Evolutionary conservation across 371 early-diverging fungal species (phyloP).

Genomic region (Mucor ambiguus): DNA sequence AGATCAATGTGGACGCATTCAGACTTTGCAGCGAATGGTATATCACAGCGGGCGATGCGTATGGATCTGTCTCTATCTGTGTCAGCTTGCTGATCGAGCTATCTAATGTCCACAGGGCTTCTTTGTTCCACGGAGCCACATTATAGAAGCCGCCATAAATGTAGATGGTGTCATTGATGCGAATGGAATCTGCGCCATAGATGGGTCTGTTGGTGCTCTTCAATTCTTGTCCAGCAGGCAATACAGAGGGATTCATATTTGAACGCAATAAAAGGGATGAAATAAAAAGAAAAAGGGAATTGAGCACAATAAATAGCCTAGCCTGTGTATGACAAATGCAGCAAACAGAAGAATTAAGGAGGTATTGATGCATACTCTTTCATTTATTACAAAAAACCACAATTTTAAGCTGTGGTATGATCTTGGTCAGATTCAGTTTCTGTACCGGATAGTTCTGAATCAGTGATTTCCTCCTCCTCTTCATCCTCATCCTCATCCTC

Average conservation of each 20-base stretch:
- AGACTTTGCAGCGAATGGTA: slow-evolving; percentile 21
- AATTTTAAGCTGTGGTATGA: not conserved
- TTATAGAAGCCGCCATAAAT: slow-evolving; percentile 39
- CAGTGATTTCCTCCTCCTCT: slow-evolving; percentile 14
- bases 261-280: slow-evolving; percentile 2
- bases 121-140: slow-evolving; percentile 37
- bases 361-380: not conserved
- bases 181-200: slow-evolving; percentile 29
- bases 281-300: not conserved
- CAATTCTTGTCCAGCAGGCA: slow-evolving; percentile 30
- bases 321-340: slow-evolving; percentile 3
- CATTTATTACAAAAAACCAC: not conserved
- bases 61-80: slow-evolving; percentile 34
- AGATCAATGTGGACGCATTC: slow-evolving; percentile 12
- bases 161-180: slow-evolving; percentile 28
- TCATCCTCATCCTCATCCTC: slow-evolving; percentile 1
- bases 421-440: slow-evolving; percentile 9
- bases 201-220: slow-evolving; percentile 33
- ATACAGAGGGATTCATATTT: not conserved
- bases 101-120: slow-evolving; percentile 32
- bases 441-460: not conserved
- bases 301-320: not conserved
- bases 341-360: not conserved
- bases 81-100: slow-evolving; percentile 3
- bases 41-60: slow-evolving; percentile 34